A percentile compares a stretch with the other conserved stretches of the same genome.
Evolutionary conservation across 2,329 filamentous ascomycete genomes (phyloP).

Genomic region (Colletotrichum acutatum): DNA sequence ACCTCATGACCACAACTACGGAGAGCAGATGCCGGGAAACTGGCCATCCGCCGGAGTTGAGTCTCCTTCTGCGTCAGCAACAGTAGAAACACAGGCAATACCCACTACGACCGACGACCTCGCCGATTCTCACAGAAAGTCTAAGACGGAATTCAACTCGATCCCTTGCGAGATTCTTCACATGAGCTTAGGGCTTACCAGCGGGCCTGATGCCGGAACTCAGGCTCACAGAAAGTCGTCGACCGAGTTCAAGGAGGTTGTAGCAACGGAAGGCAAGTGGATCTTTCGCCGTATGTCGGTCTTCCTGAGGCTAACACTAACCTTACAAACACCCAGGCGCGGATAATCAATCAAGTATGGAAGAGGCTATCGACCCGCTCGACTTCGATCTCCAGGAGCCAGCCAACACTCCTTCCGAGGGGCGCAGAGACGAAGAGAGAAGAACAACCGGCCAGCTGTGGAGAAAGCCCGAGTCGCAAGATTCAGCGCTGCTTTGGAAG

Average conservation of each 20-base stretch:
- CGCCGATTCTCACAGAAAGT: conserved; percentile 11
- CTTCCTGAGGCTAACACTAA: not conserved
- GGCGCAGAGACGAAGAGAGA: conserved; percentile 45
- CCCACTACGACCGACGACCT: too few relatives aligned
- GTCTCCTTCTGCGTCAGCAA: not conserved
- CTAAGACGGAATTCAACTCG: conserved; percentile 14
- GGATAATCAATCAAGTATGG: not conserved
- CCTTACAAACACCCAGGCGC: not conserved
- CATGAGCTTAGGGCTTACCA: not conserved
- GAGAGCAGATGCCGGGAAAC: not conserved
- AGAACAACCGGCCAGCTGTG: conserved; percentile 33
- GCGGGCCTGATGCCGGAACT: not conserved
- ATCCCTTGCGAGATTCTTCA: not conserved
- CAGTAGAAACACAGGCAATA: not conserved
- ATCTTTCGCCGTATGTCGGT: not conserved
- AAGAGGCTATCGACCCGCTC: not conserved
- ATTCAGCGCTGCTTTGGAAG: conserved; percentile 3
- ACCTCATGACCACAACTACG: not conserved
- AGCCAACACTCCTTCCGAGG: conserved; percentile 38
- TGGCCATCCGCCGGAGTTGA: not conserved
- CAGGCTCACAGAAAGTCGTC: conserved; percentile 1
- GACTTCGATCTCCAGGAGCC: not conserved
- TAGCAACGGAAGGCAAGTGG: not conserved
- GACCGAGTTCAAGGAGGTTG: not conserved
- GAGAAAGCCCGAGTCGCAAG: conserved; percentile 16